Base-by-base conservation (phyloP, 1,139 yeast species). In the Pneumocystis oryctolagi region DNA sequence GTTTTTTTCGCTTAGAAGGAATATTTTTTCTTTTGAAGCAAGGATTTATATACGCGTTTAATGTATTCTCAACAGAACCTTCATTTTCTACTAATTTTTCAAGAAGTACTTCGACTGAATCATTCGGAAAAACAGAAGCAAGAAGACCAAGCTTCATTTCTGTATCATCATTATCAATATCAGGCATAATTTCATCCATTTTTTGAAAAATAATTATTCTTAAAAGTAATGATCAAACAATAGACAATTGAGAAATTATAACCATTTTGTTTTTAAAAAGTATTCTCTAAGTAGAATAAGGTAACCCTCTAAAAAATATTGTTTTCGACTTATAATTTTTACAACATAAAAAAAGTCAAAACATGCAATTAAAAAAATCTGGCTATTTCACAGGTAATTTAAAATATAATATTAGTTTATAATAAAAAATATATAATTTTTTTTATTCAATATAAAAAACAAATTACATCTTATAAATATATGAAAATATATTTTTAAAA, bases 11-110 rank as follows among this genome's bases (percentile, higher is more conserved):
- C 31, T 25, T 47, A 14, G 16, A 9, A 25, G 14, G n/a, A 20
- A n/a, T 14, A 25, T 14, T 47, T 12, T 47, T 14, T 12, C 3
- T 47, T 47, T 25, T 12, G 9, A 47, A 47, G 25, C 30, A 25
- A 47, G 35, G 18, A 55, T 56, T 47, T 20, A 42, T 55, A n/a
- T 73, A 67, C 35, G 72, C 66, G 20, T 62, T 60, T 30, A 69
- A 64, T 2, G 72, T 75, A 31, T 64, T 62, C 18, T 65, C 63
- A 9, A 73, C 65, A 60, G 69, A 68, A 5, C 77, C 78, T 60
- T 71, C 68, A 62, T 76, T 73, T 1, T 74, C 68, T 2, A 71
- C 68, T 42, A 76, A 67, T 32, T 75, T 66, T 20, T 76, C 78
- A 28, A 75, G 68, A 12, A 74, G 69, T 5, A 66, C 67, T 4